phyloP scores from a whole-genome alignment of 202 grass and related monocot genomes.

The Zizania palustris region DNA sequence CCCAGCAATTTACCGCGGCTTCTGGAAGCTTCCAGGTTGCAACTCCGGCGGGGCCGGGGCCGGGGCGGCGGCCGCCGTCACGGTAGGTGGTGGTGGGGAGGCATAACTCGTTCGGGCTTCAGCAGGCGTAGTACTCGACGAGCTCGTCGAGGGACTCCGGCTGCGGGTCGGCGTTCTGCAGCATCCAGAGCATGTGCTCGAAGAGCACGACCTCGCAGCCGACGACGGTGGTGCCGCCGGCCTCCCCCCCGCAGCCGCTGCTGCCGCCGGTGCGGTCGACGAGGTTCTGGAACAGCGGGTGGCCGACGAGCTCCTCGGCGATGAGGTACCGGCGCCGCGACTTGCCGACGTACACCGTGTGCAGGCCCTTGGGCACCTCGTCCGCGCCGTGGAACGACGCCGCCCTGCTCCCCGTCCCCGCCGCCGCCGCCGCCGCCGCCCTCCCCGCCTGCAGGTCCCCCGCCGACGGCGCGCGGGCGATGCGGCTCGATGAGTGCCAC shows the following conservation, averaged over 20 bases:
- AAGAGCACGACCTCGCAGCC: slow-evolving; percentile 84
- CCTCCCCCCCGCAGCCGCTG: neutral
- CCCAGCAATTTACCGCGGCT: neutral
- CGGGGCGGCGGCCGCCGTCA: neutral
- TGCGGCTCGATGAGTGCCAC: slow-evolving; percentile 73
- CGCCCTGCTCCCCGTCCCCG: slow-evolving; percentile 16
- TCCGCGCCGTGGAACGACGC: slow-evolving; percentile 62
- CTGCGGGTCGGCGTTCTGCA: slow-evolving; percentile 74
- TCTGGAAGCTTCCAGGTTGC: slow-evolving; percentile 25
- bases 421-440: neutral
- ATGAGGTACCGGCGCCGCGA: slow-evolving; percentile 71
- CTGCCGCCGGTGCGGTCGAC: slow-evolving; percentile 46
- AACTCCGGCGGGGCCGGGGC: slow-evolving; percentile 30
- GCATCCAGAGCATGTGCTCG: slow-evolving; percentile 88
- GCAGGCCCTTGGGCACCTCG: slow-evolving; percentile 58
- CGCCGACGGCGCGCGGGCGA: slow-evolving; percentile 40
- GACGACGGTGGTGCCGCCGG: slow-evolving; percentile 35
- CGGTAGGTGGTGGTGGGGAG: neutral
- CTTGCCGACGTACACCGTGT: slow-evolving; percentile 79
- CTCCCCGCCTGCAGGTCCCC: neutral
- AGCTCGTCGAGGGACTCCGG: slow-evolving; percentile 76
- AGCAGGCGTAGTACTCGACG: slow-evolving; percentile 83
- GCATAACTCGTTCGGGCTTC: neutral
- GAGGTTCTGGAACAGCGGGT: slow-evolving; percentile 76
- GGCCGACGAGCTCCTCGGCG: slow-evolving; percentile 53